These are phyloP conservation scores for Fistulifera pelliculosa DNA, from an alignment of 108 stramenopile genomes.

Conservation along the genomic window DNA sequence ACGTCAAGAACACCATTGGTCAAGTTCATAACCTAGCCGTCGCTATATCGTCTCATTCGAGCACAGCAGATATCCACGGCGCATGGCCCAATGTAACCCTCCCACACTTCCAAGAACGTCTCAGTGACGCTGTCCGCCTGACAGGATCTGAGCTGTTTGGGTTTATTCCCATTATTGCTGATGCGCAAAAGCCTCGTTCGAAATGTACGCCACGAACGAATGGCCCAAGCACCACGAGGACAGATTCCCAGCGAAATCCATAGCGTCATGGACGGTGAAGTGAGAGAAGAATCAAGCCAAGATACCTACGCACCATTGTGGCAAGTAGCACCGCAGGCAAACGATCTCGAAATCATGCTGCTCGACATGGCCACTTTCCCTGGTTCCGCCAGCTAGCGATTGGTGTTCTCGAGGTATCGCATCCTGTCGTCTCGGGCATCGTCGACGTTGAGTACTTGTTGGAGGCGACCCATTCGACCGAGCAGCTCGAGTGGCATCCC, in stretches of 20 bases:
- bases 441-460: neutral
- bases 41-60: slow-evolving; percentile 31
- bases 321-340: neutral
- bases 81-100: slow-evolving; percentile 52
- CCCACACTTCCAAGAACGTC: slow-evolving; percentile 20
- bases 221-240: neutral
- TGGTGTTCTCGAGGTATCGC: neutral
- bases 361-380: neutral
- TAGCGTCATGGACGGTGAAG: slow-evolving; percentile 1
- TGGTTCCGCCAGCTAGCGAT: neutral
- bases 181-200: neutral
- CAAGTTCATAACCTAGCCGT: slow-evolving; percentile 20
- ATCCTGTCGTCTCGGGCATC: neutral
- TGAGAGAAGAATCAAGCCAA: neutral
- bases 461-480: neutral
- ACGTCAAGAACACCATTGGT: slow-evolving; percentile 8
- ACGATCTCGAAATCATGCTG: neutral
- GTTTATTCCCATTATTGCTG: neutral
- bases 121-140: neutral
- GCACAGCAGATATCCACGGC: slow-evolving; percentile 1
- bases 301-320: neutral
- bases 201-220: neutral
- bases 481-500: neutral
- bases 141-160: neutral
- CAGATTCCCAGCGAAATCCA: neutral